Percentiles rank a stretch among this genome's conserved stretches.
Evolutionary conservation across 768 basidiomycete species (phyloP).

Genomic region (Collybia sordida): DNA sequence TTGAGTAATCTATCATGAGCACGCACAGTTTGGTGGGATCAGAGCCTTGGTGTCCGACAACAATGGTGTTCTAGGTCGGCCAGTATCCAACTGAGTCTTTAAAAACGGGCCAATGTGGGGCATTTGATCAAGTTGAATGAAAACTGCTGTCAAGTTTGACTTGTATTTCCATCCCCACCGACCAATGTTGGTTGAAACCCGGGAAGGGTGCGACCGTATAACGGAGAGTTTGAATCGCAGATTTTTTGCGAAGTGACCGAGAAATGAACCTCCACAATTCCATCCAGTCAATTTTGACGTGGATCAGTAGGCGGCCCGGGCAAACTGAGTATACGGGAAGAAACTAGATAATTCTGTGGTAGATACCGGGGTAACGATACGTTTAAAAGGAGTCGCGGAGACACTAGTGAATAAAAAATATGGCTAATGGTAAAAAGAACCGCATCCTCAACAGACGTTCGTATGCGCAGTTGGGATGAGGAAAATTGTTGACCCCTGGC

Average conservation of each 20-base stretch:
- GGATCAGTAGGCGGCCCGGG: conserved; percentile 55
- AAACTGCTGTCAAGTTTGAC: conserved; percentile 44
- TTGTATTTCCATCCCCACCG: conserved; percentile 49
- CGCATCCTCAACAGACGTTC: conserved; percentile 2
- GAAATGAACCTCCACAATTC: conserved; percentile 42
- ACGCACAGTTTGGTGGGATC: conserved; percentile 54
- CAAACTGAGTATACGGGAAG: conserved; percentile 49
- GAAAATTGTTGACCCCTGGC: no score
- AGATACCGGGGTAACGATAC: conserved; percentile 24
- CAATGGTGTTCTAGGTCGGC: conserved; percentile 45
- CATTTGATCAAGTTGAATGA: not conserved
- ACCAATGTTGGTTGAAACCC: conserved; percentile 39
- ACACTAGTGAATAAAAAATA: conserved; percentile 4
- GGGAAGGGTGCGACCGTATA: conserved; percentile 30
- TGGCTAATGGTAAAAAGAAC: conserved; percentile 2
- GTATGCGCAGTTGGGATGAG: no score
- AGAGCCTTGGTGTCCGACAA: conserved; percentile 65
- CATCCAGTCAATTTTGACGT: conserved; percentile 35
- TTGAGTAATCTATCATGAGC: not conserved
- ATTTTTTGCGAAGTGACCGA: not conserved
- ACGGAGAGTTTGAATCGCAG: not conserved
- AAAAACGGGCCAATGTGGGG: not conserved
- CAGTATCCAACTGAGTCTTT: conserved; percentile 60
- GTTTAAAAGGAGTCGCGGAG: conserved; percentile 10
- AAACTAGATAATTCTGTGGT: conserved; percentile 32